phyloP scores from a whole-genome alignment of 1,284 basidiomycete species.

The Irpex lacteus region DNA sequence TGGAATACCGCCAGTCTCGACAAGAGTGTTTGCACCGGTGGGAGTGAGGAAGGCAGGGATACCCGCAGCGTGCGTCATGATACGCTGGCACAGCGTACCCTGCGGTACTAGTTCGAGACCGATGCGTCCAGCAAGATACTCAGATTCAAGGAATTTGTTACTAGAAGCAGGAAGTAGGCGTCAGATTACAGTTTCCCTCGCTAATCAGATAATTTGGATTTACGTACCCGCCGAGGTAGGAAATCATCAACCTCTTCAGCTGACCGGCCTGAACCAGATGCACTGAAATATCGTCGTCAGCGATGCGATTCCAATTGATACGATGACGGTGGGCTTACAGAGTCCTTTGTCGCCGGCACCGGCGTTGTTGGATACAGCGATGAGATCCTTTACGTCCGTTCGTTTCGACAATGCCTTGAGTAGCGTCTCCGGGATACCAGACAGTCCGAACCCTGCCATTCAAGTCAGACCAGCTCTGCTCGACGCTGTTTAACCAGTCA shows the following conservation, averaged over 20 bases:
- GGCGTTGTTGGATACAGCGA: slow-evolving; percentile 90
- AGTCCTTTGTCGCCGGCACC: slow-evolving; percentile 77
- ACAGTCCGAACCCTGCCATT: slow-evolving; percentile 71
- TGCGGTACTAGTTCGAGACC: slow-evolving; percentile 87
- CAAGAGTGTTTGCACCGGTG: slow-evolving; percentile 82
- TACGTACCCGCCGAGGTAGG: slow-evolving; percentile 79
- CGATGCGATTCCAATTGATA: slow-evolving; percentile 1
- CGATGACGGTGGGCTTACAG: slow-evolving; percentile 42
- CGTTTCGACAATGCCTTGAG: slow-evolving; percentile 74
- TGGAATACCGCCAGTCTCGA: slow-evolving; percentile 79
- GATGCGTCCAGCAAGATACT: slow-evolving; percentile 82
- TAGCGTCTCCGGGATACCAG: slow-evolving; percentile 81
- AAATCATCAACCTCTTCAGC: slow-evolving; percentile 80
- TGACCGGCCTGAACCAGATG: slow-evolving; percentile 75
- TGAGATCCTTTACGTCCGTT: slow-evolving; percentile 69
- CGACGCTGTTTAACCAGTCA: neutral
- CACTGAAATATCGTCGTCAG: slow-evolving; percentile 41
- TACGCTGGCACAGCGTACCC: slow-evolving; percentile 86
- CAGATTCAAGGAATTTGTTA: slow-evolving; percentile 72
- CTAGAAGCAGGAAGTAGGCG: slow-evolving; percentile 31
- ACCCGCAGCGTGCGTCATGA: slow-evolving; percentile 89
- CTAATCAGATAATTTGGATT: neutral
- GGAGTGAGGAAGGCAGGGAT: slow-evolving; percentile 95
- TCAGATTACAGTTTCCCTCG: neutral
- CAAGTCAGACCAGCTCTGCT: neutral